These are phyloP conservation scores for Zymoseptoria ardabiliae DNA, from an alignment of 2,329 filamentous ascomycete genomes.

Conservation along the genomic window DNA sequence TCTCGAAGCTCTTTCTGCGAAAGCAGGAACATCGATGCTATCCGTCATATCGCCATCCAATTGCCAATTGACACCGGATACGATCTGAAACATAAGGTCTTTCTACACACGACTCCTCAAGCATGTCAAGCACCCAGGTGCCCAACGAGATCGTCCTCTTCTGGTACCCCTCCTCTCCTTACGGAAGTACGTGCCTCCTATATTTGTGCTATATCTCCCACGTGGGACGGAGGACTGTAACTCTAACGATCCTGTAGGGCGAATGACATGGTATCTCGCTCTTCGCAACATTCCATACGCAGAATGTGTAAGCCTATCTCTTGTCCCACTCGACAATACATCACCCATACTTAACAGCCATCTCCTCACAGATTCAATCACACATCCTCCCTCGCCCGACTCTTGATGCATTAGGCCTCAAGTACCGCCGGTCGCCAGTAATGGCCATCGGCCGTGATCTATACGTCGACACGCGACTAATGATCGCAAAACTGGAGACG, in stretches of 20 bases:
- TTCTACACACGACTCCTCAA: background rate
- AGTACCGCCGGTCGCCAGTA: constrained; percentile 63
- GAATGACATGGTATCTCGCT: constrained; percentile 60
- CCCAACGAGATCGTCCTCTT: background rate
- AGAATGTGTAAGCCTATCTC: constrained; percentile 52
- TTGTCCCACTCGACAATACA: background rate
- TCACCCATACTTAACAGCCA: constrained; percentile 1
- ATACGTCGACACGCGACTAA: constrained; percentile 63
- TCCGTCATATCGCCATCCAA: background rate
- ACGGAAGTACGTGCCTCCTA: background rate
- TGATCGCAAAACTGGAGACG: constrained; percentile 56
- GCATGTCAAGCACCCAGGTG: background rate
- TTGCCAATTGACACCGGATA: background rate
- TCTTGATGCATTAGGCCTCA: constrained; percentile 52
- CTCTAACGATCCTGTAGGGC: constrained; percentile 31
- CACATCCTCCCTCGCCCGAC: constrained; percentile 59
- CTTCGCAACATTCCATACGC: constrained; percentile 58
- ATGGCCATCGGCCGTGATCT: constrained; percentile 59
- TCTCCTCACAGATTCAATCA: constrained; percentile 49
- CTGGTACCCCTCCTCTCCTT: background rate
- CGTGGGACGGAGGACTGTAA: background rate
- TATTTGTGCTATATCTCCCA: background rate
- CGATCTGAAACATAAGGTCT: background rate
- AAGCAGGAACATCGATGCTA: background rate
- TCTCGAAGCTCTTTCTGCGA: background rate